phyloP scores from a whole-genome alignment of 208 protist genomes.

The Porcisia deanei region DNA sequence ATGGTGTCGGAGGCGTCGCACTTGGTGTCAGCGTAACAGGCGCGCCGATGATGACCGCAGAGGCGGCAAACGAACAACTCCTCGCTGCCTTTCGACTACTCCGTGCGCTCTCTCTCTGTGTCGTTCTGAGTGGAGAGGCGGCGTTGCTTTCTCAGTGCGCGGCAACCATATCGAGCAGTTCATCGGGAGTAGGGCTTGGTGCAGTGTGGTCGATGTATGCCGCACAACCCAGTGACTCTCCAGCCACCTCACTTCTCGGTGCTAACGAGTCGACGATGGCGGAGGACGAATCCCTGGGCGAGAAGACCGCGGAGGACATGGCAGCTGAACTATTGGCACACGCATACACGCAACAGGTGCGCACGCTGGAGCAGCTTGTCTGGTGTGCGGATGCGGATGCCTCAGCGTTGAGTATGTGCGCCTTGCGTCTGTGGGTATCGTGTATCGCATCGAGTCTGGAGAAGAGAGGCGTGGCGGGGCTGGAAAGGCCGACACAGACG shows the following conservation, averaged over 20 bases:
- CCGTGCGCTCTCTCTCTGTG: constrained; percentile 19
- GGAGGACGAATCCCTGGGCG: background rate
- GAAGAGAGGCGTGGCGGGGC: background rate
- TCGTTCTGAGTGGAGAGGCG: constrained; percentile 14
- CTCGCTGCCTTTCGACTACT: constrained; percentile 26
- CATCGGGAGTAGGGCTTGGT: background rate
- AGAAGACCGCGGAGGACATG: constrained; percentile 18
- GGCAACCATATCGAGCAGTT: background rate
- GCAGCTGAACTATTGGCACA: constrained; percentile 7
- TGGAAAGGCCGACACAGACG: background rate
- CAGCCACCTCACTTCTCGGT: background rate
- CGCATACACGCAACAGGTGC: constrained; percentile 27
- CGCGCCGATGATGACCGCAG: background rate
- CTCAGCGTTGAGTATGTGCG: constrained; percentile 9
- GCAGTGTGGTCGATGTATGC: background rate
- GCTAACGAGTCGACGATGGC: background rate
- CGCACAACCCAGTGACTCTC: background rate
- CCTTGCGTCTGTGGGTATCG: constrained; percentile 21
- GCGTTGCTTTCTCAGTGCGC: background rate
- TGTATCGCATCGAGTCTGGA: constrained; percentile 1
- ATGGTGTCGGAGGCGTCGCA: background rate
- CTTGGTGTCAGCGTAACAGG: background rate
- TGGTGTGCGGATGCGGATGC: constrained; percentile 5
- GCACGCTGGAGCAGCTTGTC: constrained; percentile 16
- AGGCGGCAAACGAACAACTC: constrained; percentile 4